A percentile compares a stretch with the other conserved stretches of the same genome.
phyloP scores from a whole-genome alignment of 306 rosid species.

The Inga leiocalycina region DNA sequence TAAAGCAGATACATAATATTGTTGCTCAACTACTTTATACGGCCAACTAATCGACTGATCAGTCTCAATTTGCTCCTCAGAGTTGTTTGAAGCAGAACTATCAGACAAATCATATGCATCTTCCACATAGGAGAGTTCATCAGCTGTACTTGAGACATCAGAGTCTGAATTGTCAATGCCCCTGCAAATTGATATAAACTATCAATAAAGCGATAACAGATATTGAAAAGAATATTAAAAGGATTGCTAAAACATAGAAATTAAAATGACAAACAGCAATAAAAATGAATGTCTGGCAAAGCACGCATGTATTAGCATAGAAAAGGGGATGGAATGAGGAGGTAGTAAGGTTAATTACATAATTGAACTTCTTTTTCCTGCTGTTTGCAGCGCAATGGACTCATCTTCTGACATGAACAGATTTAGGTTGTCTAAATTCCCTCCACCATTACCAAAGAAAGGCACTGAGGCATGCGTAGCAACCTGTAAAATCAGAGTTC shows the following conservation, averaged over 20 bases:
- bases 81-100: conserved; percentile 53
- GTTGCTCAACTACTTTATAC: conserved; percentile 40
- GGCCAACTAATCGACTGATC: conserved; percentile 51
- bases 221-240: conserved; percentile 28
- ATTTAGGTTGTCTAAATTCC: conserved; percentile 42
- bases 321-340: conserved; percentile 5
- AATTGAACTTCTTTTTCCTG: conserved; percentile 49
- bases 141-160: conserved; percentile 61
- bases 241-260: conserved; percentile 5
- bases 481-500: conserved; percentile 55
- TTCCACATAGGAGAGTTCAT: conserved; percentile 46
- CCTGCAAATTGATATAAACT: conserved; percentile 57
- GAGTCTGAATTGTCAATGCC: conserved; percentile 40
- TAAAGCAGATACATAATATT: conserved; percentile 61
- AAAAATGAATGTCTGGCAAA: conserved; percentile 6
- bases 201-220: conserved; percentile 39
- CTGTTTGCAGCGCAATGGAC: conserved; percentile 39
- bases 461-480: conserved; percentile 44
- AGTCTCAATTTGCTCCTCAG: conserved; percentile 60
- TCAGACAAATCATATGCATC: conserved; percentile 60
- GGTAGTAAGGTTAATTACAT: conserved; percentile 56
- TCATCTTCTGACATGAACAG: conserved; percentile 44
- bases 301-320: conserved; percentile 22
- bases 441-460: conserved; percentile 47
- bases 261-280: conserved; percentile 15